Conservation (phyloP, 345 rosid genomes). For the Populus deltoides region DNA sequence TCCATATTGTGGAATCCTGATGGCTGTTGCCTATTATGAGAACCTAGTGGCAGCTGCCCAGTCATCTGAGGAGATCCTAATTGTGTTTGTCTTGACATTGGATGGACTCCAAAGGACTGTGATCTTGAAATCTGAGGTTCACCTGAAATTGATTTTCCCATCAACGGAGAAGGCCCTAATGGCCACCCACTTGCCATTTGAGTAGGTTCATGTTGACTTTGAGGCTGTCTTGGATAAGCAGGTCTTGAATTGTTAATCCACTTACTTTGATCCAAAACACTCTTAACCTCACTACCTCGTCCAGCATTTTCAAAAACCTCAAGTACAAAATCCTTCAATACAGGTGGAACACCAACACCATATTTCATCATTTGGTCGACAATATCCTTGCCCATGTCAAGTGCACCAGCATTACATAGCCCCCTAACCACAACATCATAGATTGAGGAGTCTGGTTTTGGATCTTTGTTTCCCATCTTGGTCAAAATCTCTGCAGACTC, state of each 20-base stretch:
- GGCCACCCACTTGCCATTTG: constrained; percentile 19
- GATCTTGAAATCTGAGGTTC: constrained; percentile 8
- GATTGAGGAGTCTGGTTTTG: constrained; percentile 78
- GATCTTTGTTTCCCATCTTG: constrained; percentile 89
- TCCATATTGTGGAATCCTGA: not conserved
- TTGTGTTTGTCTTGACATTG: constrained; percentile 9
- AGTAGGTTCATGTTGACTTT: constrained; percentile 6
- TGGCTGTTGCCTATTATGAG: constrained; percentile 5
- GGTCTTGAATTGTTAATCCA: constrained; percentile 31
- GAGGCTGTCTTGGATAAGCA: constrained; percentile 7
- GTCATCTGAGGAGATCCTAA: constrained; percentile 14
- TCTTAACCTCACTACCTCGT: constrained; percentile 63
- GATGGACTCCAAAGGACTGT: constrained; percentile 5
- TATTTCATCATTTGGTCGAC: constrained; percentile 65
- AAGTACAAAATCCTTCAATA: constrained; percentile 45
- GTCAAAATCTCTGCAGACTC: constrained; percentile 67
- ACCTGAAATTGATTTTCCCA: constrained; percentile 5
- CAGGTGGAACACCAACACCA: constrained; percentile 63
- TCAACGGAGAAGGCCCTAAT: constrained; percentile 7
- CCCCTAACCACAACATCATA: constrained; percentile 86
- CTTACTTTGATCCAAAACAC: constrained; percentile 45
- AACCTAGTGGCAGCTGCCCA: constrained; percentile 21
- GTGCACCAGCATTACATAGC: constrained; percentile 61
- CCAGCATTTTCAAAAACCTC: constrained; percentile 56
- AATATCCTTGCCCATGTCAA: constrained; percentile 53